Conservation (phyloP, 83 land plant genomes). For the Isoetes engelmannii region DNA sequence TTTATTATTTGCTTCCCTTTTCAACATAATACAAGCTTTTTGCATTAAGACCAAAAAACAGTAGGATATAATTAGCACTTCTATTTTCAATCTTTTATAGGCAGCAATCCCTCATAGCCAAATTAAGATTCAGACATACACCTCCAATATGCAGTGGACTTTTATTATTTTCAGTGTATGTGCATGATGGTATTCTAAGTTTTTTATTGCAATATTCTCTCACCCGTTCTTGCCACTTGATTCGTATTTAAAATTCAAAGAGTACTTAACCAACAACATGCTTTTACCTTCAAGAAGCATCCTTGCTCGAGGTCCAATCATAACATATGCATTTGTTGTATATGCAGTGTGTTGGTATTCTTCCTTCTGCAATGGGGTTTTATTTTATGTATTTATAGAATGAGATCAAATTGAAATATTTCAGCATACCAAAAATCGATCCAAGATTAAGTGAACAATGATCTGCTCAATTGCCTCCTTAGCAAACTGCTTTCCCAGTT, state of each 20-base stretch:
- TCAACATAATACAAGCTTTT: neutral
- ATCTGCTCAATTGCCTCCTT: constrained; percentile 42
- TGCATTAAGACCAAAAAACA: neutral
- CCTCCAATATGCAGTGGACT: neutral
- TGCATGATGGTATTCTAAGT: neutral
- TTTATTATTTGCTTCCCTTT: constrained; percentile 27
- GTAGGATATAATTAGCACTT: neutral
- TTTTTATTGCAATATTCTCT: too few species aligned
- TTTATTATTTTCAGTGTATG: neutral
- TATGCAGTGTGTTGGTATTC: constrained; percentile 43
- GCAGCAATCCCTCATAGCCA: too few species aligned
- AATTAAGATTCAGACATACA: neutral
- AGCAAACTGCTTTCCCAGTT: constrained; percentile 25
- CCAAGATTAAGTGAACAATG: constrained; percentile 33
- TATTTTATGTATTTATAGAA: neutral
- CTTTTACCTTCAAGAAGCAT: constrained; percentile 25
- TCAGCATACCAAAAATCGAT: constrained; percentile 31
- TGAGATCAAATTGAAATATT: neutral
- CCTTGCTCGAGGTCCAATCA: constrained; percentile 22
- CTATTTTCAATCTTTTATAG: neutral
- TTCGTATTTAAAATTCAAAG: too few species aligned
- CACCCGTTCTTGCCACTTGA: too few species aligned
- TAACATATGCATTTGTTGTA: constrained; percentile 42
- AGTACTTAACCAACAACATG: neutral
- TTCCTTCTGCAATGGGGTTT: constrained; percentile 28